Conservation (phyloP, 2,329 filamentous ascomycete species). For the Ophiostoma populinum region DNA sequence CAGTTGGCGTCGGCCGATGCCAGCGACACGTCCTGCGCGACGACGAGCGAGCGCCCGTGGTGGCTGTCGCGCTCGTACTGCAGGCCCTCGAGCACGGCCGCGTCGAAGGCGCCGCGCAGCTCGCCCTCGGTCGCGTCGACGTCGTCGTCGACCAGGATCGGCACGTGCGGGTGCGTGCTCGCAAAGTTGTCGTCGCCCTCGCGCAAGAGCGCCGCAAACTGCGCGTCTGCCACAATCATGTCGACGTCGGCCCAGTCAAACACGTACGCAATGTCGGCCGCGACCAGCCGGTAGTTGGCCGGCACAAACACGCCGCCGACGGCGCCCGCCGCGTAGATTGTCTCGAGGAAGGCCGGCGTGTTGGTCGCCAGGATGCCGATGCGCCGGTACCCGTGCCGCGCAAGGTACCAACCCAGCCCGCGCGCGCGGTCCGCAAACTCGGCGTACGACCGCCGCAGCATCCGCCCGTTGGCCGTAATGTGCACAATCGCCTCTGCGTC, state of each 20-base stretch:
- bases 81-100: conserved; percentile 54
- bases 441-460: conserved; percentile 59
- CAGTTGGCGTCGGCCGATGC: conserved; percentile 41
- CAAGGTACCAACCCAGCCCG: conserved; percentile 75
- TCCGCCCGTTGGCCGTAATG: conserved; percentile 57
- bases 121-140: conserved; percentile 61
- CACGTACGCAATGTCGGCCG: conserved; percentile 79
- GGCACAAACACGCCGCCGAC: conserved; percentile 63
- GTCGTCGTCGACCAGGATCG: conserved; percentile 64
- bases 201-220: conserved; percentile 51
- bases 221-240: conserved; percentile 68
- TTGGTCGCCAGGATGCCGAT: conserved; percentile 83
- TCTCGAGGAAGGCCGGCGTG: conserved; percentile 85
- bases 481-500: conserved; percentile 74
- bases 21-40: background rate
- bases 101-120: conserved; percentile 53
- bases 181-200: conserved; percentile 34
- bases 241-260: conserved; percentile 79
- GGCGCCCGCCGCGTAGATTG: conserved; percentile 72
- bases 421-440: conserved; percentile 73
- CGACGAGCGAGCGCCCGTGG: background rate
- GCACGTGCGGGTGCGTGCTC: conserved; percentile 41
- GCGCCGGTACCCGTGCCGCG: conserved; percentile 52
- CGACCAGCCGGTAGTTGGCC: conserved; percentile 48
- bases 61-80: conserved; percentile 36